phyloP scores from a whole-genome alignment of 768 basidiomycete species.

The Dentipellis sp. region DNA sequence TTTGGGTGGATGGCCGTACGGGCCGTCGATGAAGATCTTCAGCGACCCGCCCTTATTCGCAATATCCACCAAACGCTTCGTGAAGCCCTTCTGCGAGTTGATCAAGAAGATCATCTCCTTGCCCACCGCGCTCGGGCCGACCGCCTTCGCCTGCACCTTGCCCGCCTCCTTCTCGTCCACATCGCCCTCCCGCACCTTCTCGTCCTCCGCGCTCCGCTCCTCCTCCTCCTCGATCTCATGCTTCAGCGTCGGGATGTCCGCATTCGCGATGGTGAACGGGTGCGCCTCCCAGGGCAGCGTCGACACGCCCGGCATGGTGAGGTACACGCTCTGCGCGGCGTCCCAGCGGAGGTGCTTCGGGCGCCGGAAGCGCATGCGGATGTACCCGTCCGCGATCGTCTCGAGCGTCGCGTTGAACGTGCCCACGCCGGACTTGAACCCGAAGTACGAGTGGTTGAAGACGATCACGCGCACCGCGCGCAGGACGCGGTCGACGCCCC shows the following conservation, averaged over 20 bases:
- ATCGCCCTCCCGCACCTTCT: constrained; percentile 7
- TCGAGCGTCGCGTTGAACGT: constrained; percentile 30
- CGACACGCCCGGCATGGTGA: constrained; percentile 40
- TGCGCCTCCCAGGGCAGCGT: constrained; percentile 40
- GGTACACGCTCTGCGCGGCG: constrained; percentile 46
- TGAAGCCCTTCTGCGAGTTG: constrained; percentile 58
- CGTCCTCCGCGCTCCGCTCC: no score
- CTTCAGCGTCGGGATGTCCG: background rate
- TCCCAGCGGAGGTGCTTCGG: constrained; percentile 40
- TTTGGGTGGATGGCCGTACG: constrained; percentile 39
- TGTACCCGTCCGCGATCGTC: constrained; percentile 33
- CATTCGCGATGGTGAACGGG: constrained; percentile 51
- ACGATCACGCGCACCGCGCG: constrained; percentile 34
- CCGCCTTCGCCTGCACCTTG: background rate
- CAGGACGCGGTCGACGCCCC: constrained; percentile 45
- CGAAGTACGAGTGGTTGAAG: constrained; percentile 34
- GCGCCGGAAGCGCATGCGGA: constrained; percentile 38
- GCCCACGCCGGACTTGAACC: constrained; percentile 17
- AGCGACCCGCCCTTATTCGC: constrained; percentile 24
- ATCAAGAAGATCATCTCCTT: constrained; percentile 50
- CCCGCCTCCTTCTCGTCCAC: no score
- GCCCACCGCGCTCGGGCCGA: constrained; percentile 8
- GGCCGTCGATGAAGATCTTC: constrained; percentile 48
- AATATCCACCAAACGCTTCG: constrained; percentile 32
- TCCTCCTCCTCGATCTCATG: no score